These are phyloP conservation scores for Fusarium paranaense DNA, from an alignment of 2,329 filamentous ascomycete genomes.

Conservation along the genomic window DNA sequence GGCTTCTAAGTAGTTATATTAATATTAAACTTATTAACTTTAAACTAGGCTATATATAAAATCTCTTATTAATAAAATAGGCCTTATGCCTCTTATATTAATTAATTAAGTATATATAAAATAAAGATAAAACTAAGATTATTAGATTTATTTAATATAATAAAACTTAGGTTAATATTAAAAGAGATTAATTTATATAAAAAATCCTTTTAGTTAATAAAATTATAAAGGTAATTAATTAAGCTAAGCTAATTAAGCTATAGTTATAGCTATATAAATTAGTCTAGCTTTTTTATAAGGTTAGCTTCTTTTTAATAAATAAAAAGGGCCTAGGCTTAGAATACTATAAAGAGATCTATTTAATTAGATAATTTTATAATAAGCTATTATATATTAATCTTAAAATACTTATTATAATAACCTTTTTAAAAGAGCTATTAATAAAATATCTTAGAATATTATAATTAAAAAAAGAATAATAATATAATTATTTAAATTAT, in stretches of 20 bases:
- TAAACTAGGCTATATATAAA: no score
- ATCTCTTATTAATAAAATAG: no score
- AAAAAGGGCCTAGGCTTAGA: neutral
- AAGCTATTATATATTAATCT: no score
- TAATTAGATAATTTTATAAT: neutral
- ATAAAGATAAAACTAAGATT: neutral
- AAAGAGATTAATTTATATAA: neutral
- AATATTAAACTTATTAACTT: no score
- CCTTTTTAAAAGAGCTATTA: no score
- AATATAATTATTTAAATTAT: no score
- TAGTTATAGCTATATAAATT: neutral
- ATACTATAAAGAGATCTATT: neutral
- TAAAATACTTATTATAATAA: no score
- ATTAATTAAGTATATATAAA: no score
- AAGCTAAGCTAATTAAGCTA: neutral
- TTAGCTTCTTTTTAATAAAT: neutral
- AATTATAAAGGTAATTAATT: neutral
- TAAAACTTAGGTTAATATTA: neutral
- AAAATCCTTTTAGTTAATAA: neutral
- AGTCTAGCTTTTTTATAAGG: neutral
- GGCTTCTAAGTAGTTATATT: no score
- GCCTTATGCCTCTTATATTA: no score
- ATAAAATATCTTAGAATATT: no score
- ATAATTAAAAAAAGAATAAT: no score
- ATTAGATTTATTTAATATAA: neutral